Evolutionary conservation across 2,329 filamentous ascomycete genomes (phyloP).

Genomic region (Byssochlamys sp.): DNA sequence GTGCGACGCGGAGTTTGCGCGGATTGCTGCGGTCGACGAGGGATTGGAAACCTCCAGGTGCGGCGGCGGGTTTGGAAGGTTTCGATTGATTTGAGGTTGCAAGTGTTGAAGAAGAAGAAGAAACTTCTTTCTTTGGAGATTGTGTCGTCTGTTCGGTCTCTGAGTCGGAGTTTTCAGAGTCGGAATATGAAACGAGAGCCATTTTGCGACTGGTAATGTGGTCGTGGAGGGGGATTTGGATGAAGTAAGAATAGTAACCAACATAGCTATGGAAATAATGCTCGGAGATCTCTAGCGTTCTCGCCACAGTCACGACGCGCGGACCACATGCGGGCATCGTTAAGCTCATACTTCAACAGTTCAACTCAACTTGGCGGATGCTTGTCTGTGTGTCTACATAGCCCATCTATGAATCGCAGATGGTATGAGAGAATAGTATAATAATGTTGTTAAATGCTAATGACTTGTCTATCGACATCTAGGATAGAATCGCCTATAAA

Average conservation of each 20-base stretch:
- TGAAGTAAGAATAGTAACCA: background rate
- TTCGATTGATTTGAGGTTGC: slow-evolving; percentile 15
- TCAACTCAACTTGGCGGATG: too few species aligned
- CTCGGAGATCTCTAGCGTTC: background rate
- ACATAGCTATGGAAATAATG: too few species aligned
- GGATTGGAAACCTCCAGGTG: slow-evolving; percentile 54
- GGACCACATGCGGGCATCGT: background rate
- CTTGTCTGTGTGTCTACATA: too few species aligned
- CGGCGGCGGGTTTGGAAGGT: slow-evolving; percentile 18
- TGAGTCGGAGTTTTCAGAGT: slow-evolving; percentile 61
- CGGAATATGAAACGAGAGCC: slow-evolving; percentile 74
- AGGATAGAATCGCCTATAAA: too few species aligned
- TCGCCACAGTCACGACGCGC: background rate
- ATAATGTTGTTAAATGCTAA: too few species aligned
- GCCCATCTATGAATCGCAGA: too few species aligned
- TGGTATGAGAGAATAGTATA: too few species aligned
- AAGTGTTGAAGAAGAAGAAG: background rate
- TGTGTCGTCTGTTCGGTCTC: slow-evolving; percentile 37
- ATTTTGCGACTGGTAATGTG: slow-evolving; percentile 40
- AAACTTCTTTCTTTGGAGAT: slow-evolving; percentile 4
- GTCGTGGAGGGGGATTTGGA: background rate
- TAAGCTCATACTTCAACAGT: background rate
- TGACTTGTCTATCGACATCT: too few species aligned
- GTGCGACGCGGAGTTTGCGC: slow-evolving; percentile 72
- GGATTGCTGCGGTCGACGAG: slow-evolving; percentile 72